These are phyloP conservation scores for Sarocladium brachiariae DNA, from an alignment of 2,329 filamentous ascomycete genomes.

Conservation along the genomic window DNA sequence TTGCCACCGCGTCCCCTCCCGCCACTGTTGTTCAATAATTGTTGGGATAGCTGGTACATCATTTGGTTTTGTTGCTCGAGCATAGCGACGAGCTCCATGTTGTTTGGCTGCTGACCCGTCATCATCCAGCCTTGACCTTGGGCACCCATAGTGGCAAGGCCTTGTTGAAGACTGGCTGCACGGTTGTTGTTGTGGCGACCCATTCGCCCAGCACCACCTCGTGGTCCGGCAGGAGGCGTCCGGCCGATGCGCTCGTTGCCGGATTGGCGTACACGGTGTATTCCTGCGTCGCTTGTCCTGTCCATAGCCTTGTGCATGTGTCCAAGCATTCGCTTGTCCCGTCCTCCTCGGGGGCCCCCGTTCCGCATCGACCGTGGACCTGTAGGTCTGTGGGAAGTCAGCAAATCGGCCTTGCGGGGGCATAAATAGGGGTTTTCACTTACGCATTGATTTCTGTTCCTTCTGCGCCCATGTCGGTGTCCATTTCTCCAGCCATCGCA, in stretches of 20 bases:
- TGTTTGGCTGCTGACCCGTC: slow-evolving; percentile 37
- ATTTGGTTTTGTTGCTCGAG: slow-evolving; percentile 82
- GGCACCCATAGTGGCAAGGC: slow-evolving; percentile 38
- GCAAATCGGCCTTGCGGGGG: slow-evolving; percentile 16
- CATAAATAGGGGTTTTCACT: slow-evolving; percentile 23
- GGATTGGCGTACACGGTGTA: slow-evolving; percentile 71
- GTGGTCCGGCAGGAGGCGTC: slow-evolving; percentile 64
- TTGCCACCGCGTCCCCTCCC: slow-evolving; percentile 37
- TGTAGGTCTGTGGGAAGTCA: slow-evolving; percentile 64
- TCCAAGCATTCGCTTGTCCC: slow-evolving; percentile 77
- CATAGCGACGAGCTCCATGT: slow-evolving; percentile 62
- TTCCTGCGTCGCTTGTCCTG: slow-evolving; percentile 62
- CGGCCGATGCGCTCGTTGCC: slow-evolving; percentile 71
- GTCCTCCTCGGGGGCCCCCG: slow-evolving; percentile 49
- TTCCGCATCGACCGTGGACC: slow-evolving; percentile 94
- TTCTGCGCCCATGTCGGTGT: slow-evolving; percentile 66
- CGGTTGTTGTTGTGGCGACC: slow-evolving; percentile 47
- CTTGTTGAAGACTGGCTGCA: slow-evolving; percentile 41
- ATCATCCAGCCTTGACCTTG: slow-evolving; percentile 36
- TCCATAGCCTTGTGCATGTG: slow-evolving; percentile 82
- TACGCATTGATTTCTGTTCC: slow-evolving; percentile 51
- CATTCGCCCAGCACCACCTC: slow-evolving; percentile 47
- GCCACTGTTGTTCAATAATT: slow-evolving; percentile 50
- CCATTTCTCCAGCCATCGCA: slow-evolving; percentile 40
- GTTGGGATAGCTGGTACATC: slow-evolving; percentile 69